These are phyloP conservation scores for Solanum lycopersicoides DNA, from an alignment of 257 asterid species.

Conservation along the genomic window DNA sequence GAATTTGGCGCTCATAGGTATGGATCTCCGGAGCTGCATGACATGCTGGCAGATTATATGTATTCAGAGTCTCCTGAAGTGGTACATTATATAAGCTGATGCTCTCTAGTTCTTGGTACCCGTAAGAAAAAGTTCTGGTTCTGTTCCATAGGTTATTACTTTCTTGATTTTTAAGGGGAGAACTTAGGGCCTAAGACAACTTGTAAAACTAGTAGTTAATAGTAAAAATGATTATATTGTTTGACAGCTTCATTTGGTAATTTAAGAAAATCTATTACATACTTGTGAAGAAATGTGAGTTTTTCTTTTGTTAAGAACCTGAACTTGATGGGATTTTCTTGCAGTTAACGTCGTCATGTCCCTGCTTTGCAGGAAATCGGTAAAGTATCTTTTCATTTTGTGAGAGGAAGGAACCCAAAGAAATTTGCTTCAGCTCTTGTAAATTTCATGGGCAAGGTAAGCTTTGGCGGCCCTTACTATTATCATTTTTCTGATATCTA, in stretches of 20 bases:
- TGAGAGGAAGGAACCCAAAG: constrained; percentile 76
- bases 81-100: constrained; percentile 32
- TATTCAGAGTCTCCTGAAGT: constrained; percentile 88
- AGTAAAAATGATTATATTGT: not conserved
- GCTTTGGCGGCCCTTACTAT: not conserved
- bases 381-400: constrained; percentile 79
- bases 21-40: constrained; percentile 92
- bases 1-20: constrained; percentile 68
- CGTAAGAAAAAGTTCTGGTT: not conserved
- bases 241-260: not conserved
- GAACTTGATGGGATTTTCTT: not conserved
- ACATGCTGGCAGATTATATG: constrained; percentile 84
- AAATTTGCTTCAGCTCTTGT: constrained; percentile 78
- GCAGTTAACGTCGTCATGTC: not conserved
- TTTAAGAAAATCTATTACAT: not conserved
- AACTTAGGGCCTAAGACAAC: not conserved
- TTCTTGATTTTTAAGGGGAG: not conserved
- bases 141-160: not conserved
- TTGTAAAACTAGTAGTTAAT: not conserved
- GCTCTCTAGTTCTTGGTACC: not conserved
- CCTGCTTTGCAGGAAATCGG: constrained; percentile 66
- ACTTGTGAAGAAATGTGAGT: not conserved
- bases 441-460: constrained; percentile 94
- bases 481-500: not conserved
- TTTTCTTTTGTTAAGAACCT: not conserved